phyloP scores from a whole-genome alignment of 169 alveolate species.

The Eimeria sp. region DNA sequence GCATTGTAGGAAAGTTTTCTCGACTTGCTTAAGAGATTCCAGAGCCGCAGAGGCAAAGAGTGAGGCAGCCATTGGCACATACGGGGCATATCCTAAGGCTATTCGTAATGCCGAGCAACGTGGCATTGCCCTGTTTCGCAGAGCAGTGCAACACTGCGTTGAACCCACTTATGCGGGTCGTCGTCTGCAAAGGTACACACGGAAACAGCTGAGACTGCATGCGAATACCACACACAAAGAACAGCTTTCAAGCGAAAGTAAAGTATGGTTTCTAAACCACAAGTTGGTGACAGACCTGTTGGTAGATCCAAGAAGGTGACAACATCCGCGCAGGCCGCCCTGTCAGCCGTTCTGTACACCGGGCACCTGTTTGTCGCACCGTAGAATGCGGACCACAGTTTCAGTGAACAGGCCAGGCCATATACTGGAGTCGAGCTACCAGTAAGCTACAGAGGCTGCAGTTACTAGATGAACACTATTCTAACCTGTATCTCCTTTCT shows the following conservation, averaged over 20 bases:
- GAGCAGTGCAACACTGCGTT: constrained; percentile 65
- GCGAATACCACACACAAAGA: neutral
- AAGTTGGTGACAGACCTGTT: constrained; percentile 8
- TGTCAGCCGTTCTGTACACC: constrained; percentile 63
- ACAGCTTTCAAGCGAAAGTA: neutral
- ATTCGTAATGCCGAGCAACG: neutral
- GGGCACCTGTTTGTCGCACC: constrained; percentile 58
- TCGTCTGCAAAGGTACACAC: constrained; percentile 35
- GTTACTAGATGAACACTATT: neutral
- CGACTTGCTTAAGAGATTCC: neutral
- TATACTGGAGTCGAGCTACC: neutral
- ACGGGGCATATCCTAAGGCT: neutral
- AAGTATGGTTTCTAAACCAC: neutral
- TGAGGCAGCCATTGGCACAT: neutral
- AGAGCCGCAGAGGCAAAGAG: neutral
- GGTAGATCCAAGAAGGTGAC: constrained; percentile 53
- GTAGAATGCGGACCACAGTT: neutral
- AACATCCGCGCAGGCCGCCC: constrained; percentile 30
- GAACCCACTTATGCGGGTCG: constrained; percentile 69
- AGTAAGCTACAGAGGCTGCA: neutral
- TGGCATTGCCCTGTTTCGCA: constrained; percentile 30
- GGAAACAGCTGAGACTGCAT: neutral
- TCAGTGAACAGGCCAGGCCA: neutral
- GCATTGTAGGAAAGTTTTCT: neutral
- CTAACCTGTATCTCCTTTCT: constrained; percentile 20